Evolutionary conservation across 352 stramenopile genomes (phyloP).

Genomic region (Pythium dissotocum): DNA sequence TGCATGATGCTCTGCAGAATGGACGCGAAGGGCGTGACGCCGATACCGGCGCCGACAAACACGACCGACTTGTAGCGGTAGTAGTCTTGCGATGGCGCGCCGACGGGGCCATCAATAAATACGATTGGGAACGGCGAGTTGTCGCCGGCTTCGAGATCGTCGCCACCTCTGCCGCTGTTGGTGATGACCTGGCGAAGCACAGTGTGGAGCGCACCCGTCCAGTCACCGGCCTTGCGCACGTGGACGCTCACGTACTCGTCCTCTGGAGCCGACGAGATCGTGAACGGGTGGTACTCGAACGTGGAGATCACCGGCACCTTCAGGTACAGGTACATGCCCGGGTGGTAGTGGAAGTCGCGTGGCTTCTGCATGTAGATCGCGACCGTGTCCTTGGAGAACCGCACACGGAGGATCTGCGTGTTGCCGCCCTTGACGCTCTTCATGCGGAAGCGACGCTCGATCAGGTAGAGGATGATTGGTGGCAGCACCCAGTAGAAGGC

Average conservation of each 20-base stretch:
- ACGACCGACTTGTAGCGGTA: constrained; percentile 58
- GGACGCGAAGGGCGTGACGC: constrained; percentile 35
- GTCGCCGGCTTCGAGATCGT: constrained; percentile 64
- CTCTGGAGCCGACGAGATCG: constrained; percentile 40
- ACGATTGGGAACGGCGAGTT: constrained; percentile 41
- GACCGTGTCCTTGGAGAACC: constrained; percentile 1
- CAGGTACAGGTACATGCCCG: constrained; percentile 50
- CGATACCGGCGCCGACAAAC: constrained; percentile 58
- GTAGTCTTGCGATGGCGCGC: constrained; percentile 65
- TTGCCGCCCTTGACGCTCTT: constrained; percentile 4
- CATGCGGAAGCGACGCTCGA: constrained; percentile 19
- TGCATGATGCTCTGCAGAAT: constrained; percentile 67
- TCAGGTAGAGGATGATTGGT: constrained; percentile 6
- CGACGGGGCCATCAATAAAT: constrained; percentile 61
- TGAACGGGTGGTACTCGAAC: constrained; percentile 67
- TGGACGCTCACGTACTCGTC: constrained; percentile 39
- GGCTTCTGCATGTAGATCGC: constrained; percentile 17
- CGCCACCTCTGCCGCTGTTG: constrained; percentile 38
- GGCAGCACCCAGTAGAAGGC: constrained; percentile 18
- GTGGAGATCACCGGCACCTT: constrained; percentile 43
- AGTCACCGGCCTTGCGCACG: constrained; percentile 33
- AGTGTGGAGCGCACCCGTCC: too few relatives aligned
- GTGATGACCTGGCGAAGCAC: constrained; percentile 76
- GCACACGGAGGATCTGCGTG: background rate
- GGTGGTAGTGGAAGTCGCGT: constrained; percentile 18